Percentiles rank a stretch among this genome's conserved stretches.
Conservation (phyloP, 371 early-diverging fungal species). For the Choanephora cucurbitarum region DNA sequence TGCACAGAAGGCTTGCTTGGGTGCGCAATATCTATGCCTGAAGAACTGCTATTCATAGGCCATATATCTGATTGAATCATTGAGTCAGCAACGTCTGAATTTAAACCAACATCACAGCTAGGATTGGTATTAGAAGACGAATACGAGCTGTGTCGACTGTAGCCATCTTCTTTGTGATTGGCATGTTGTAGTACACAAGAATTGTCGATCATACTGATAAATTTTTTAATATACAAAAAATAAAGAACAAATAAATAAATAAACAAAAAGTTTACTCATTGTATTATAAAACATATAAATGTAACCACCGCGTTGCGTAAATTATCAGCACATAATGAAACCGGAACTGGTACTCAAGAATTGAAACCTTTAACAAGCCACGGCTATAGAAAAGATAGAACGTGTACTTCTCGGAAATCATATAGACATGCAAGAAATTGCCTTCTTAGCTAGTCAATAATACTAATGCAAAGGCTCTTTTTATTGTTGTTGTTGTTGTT, state of each 20-base stretch:
- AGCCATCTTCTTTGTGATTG: neutral
- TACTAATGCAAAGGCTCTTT: too few species aligned
- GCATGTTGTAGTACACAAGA: neutral
- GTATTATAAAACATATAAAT: neutral
- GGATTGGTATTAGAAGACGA: neutral
- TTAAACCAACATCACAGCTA: neutral
- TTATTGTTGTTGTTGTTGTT: too few species aligned
- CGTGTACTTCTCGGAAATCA: too few species aligned
- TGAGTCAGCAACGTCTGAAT: neutral
- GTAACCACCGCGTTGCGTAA: neutral
- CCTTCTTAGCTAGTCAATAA: too few species aligned
- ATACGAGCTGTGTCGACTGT: neutral
- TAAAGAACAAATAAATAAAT: neutral
- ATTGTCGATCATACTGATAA: neutral
- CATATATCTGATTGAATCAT: too few species aligned
- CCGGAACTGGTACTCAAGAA: too few species aligned
- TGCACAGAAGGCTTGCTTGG: neutral
- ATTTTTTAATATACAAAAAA: neutral
- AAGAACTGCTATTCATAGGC: too few species aligned
- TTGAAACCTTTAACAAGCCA: too few species aligned
- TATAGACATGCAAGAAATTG: too few species aligned
- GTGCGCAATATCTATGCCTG: neutral
- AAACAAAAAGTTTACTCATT: neutral
- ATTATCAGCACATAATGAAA: too few species aligned
- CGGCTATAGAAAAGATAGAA: too few species aligned